phyloP scores from a whole-genome alignment of 2,329 filamentous ascomycete genomes.

The Dactylonectria macrodidyma region DNA sequence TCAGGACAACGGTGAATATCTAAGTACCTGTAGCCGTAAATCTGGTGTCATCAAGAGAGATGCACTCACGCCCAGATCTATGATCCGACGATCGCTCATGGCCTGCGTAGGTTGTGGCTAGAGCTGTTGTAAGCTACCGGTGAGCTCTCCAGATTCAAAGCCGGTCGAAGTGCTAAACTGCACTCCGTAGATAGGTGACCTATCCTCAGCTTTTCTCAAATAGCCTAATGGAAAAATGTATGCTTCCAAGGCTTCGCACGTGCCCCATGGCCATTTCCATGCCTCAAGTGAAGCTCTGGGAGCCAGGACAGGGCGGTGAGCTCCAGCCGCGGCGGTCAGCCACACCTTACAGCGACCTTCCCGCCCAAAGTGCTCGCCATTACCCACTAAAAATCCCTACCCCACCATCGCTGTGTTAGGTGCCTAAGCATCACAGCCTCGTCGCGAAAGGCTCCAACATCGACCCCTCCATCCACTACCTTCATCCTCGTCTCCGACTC shows the following conservation, averaged over 20 bases:
- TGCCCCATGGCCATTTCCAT: not conserved
- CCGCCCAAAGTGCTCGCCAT: not conserved
- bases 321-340: slow-evolving; percentile 23
- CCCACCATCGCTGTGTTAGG: slow-evolving; percentile 15
- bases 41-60: too few species aligned
- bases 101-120: too few species aligned
- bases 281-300: not conserved
- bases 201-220: too few species aligned
- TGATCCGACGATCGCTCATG: too few species aligned
- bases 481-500: slow-evolving; percentile 12
- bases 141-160: too few species aligned
- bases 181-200: too few species aligned
- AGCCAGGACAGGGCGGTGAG: not conserved
- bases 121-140: too few species aligned
- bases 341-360: slow-evolving; percentile 18
- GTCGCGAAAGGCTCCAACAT: slow-evolving; percentile 42
- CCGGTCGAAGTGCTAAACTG: too few species aligned
- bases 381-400: not conserved
- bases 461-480: slow-evolving; percentile 46
- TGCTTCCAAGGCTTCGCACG: not conserved
- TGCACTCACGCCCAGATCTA: too few species aligned
- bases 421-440: slow-evolving; percentile 46
- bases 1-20: too few species aligned
- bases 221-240: not conserved
- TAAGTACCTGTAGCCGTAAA: too few species aligned